These are phyloP conservation scores for Cryptococcus depauperatus DNA, from an alignment of 1,284 basidiomycete genomes.

Conservation along the genomic window DNA sequence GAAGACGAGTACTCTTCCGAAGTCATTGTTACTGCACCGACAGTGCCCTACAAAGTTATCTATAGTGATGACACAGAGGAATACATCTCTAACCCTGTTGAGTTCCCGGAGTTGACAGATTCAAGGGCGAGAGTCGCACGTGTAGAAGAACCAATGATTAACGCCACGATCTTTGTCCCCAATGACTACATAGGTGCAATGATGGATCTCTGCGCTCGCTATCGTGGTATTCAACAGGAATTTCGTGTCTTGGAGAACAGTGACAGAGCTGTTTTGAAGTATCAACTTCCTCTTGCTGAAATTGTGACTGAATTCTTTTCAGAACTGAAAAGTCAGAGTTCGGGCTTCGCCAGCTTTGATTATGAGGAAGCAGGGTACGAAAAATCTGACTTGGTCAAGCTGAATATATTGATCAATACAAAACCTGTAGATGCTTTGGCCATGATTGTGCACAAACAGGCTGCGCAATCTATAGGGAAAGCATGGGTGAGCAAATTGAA, in stretches of 20 bases:
- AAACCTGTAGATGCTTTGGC: conserved; percentile 88
- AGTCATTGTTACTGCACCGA: conserved; percentile 84
- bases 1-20: conserved; percentile 94
- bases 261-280: conserved; percentile 65
- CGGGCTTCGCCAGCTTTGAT: conserved; percentile 87
- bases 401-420: conserved; percentile 77
- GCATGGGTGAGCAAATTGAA: conserved; percentile 84
- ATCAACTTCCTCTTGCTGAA: conserved; percentile 69
- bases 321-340: conserved; percentile 71
- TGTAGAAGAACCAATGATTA: conserved; percentile 77
- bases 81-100: conserved; percentile 78
- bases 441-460: conserved; percentile 66
- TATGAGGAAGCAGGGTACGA: conserved; percentile 88
- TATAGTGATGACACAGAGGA: conserved; percentile 59
- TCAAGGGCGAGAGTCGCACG: conserved; percentile 57
- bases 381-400: conserved; percentile 70
- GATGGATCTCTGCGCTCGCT: conserved; percentile 80
- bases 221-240: conserved; percentile 68
- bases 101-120: conserved; percentile 76
- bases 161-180: conserved; percentile 85
- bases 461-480: conserved; percentile 62
- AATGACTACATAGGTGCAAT: conserved; percentile 82
- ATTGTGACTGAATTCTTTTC: conserved; percentile 92
- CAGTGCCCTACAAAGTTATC: conserved; percentile 81
- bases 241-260: conserved; percentile 64